These are phyloP conservation scores for Lachancea waltii DNA, from an alignment of 805 yeast genomes.

Conservation along the genomic window DNA sequence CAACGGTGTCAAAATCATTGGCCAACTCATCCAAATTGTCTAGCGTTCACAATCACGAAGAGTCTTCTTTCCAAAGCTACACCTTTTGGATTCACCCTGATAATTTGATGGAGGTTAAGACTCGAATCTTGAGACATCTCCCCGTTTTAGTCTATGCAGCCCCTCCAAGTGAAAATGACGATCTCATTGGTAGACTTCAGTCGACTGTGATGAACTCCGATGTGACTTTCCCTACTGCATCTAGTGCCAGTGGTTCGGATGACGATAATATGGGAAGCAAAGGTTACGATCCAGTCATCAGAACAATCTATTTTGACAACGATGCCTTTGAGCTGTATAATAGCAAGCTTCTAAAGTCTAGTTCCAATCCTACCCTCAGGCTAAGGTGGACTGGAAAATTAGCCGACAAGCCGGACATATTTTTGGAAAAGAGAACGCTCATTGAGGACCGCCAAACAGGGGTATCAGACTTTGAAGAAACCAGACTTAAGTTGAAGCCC, in stretches of 20 bases:
- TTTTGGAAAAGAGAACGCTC: constrained; percentile 71
- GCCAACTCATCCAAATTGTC: constrained; percentile 35
- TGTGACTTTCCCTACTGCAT: constrained; percentile 18
- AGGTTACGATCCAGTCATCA: constrained; percentile 70
- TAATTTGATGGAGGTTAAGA: constrained; percentile 92
- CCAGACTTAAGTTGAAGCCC: constrained; percentile 66
- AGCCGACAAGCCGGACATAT: constrained; percentile 66
- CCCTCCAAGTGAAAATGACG: constrained; percentile 32
- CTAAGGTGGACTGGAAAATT: constrained; percentile 89
- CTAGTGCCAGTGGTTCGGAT: constrained; percentile 43
- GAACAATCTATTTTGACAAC: constrained; percentile 84
- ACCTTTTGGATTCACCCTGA: constrained; percentile 98
- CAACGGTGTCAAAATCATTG: constrained; percentile 32
- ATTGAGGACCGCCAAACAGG: constrained; percentile 43
- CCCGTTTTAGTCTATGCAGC: constrained; percentile 77
- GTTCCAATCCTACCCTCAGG: constrained; percentile 68
- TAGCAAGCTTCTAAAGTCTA: constrained; percentile 65
- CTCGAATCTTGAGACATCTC: constrained; percentile 86
- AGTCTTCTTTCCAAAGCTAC: constrained; percentile 49
- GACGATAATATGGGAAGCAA: constrained; percentile 33
- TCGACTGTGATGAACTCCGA: constrained; percentile 22
- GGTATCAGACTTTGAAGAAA: constrained; percentile 50
- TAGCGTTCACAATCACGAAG: constrained; percentile 28
- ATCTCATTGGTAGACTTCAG: constrained; percentile 24
- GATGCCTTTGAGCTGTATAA: constrained; percentile 78